Evolutionary conservation across 169 alveolate genomes (phyloP), one percentile per base, ranked within the genome.

Genomic region (Plasmodium inui): DNA sequence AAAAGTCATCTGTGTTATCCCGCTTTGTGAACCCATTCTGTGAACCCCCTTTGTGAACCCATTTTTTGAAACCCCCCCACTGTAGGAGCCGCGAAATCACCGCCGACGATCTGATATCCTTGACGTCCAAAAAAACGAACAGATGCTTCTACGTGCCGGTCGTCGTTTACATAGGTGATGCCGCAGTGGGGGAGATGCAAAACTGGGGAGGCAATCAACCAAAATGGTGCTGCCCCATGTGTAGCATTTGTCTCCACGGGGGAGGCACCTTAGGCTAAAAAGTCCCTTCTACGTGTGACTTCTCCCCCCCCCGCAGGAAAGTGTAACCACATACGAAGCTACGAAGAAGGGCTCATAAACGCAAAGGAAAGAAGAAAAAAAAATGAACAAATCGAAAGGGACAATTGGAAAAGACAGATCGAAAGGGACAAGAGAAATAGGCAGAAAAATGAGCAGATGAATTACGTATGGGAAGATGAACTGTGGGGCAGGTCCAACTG

Each of bases 141-240:
- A 85, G 93, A 76, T 73, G 93, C 78, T 85, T 85, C 67, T 85
- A 85, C 61, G 61, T 85, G 37, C 93, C 93, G 5, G 67, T 85
- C 12, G 93, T 46, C 34, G 57, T 85, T 8, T 85, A 73, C 61
- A 85, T 85, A 85, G 93, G 93, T 85, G 32, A 44, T 41, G 37
- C 37, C 76, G 9, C 17, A 67, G 37, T 67, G 14, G 30, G n/a
- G 14, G 22, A 1, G 14, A 50, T 5, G 76, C 5, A 67, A 67
- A 67, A 12, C 6, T 19, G 32, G 3, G 39, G n/a, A 67, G 2
- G 12, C 14, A 19, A 4, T 28, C 41, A 67, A 67, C 12, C 37
- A 19, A 67, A 67, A 1, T 17, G 76, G n/a, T 7, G 19, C 7
- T 1, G 2, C 37, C 14, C 61, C 61, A 7, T 50, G 0, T 50